A percentile compares a stretch with the other conserved stretches of the same genome.
These are phyloP conservation scores for Thraustotheca clavata DNA, from an alignment of 352 stramenopile genomes.

Conservation along the genomic window DNA sequence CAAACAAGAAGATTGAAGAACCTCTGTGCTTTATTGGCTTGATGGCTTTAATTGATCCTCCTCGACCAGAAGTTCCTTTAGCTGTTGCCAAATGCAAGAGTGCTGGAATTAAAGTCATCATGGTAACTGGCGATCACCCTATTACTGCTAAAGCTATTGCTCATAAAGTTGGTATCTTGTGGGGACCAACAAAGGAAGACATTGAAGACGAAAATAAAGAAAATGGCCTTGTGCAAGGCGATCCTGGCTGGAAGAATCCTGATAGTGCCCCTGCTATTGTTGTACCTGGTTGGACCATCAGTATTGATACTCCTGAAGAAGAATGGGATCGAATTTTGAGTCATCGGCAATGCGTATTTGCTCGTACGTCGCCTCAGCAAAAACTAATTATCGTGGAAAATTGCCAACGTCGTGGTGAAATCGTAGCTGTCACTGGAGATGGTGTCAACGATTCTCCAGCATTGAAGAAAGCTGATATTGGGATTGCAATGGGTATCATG, in stretches of 20 bases:
- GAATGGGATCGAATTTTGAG: conserved; percentile 83
- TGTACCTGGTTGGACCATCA: conserved; percentile 76
- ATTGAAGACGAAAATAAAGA: conserved; percentile 70
- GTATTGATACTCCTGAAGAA: conserved; percentile 55
- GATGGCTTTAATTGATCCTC: conserved; percentile 94
- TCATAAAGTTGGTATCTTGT: conserved; percentile 90
- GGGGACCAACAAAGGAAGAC: conserved; percentile 74
- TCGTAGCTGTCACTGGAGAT: conserved; percentile 95
- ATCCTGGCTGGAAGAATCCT: conserved; percentile 67
- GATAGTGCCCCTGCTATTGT: conserved; percentile 73
- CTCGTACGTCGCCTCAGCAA: conserved; percentile 90
- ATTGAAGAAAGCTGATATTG: conserved; percentile 95
- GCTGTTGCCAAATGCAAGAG: conserved; percentile 89
- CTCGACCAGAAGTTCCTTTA: conserved; percentile 77
- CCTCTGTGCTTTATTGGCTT: conserved; percentile 89
- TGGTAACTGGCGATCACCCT: conserved; percentile 92
- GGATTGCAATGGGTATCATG: conserved; percentile 97
- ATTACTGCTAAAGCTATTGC: conserved; percentile 92
- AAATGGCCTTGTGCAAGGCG: conserved; percentile 43
- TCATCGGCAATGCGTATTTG: conserved; percentile 93
- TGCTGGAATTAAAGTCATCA: conserved; percentile 90
- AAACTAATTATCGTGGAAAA: conserved; percentile 94
- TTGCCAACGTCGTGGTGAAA: conserved; percentile 70
- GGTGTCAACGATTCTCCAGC: conserved; percentile 97
- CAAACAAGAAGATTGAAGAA: conserved; percentile 64